phyloP scores from a whole-genome alignment of 78 protist genomes.

The Isochrysis galbana region DNA sequence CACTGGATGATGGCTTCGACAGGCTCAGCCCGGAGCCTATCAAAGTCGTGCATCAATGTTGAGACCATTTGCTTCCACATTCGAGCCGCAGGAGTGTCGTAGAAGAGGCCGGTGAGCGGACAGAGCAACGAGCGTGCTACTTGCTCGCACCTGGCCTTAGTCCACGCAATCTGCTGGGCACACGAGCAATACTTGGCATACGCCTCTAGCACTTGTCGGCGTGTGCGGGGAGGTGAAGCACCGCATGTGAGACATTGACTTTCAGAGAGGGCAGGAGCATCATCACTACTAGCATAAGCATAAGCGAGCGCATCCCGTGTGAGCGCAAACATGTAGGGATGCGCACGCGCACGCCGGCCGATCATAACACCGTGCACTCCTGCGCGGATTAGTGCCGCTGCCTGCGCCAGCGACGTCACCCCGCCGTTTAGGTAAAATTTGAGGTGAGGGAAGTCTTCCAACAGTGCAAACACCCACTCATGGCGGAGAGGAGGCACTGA shows the following conservation, averaged over 20 bases:
- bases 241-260: not conserved
- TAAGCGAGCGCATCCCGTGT: not conserved
- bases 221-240: not conserved
- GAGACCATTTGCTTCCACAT: not conserved
- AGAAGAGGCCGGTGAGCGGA: conserved; percentile 13
- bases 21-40: not conserved
- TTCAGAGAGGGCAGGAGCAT: too few relatives aligned
- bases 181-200: not conserved
- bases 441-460: not conserved
- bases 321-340: not conserved
- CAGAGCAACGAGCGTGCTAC: not conserved
- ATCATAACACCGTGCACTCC: conserved; percentile 13
- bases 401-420: not conserved
- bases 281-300: not conserved
- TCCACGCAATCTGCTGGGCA: not conserved
- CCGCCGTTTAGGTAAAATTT: not conserved
- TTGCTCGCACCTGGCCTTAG: not conserved
- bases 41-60: not conserved
- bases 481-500: not conserved
- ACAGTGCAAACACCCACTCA: not conserved
- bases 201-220: not conserved
- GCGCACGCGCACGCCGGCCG: conserved; percentile 4
- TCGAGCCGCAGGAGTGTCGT: not conserved
- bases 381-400: not conserved
- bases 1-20: not conserved